These are phyloP conservation scores for Sclerotinia subarctica DNA, from an alignment of 2,329 filamentous ascomycete species.

Conservation along the genomic window DNA sequence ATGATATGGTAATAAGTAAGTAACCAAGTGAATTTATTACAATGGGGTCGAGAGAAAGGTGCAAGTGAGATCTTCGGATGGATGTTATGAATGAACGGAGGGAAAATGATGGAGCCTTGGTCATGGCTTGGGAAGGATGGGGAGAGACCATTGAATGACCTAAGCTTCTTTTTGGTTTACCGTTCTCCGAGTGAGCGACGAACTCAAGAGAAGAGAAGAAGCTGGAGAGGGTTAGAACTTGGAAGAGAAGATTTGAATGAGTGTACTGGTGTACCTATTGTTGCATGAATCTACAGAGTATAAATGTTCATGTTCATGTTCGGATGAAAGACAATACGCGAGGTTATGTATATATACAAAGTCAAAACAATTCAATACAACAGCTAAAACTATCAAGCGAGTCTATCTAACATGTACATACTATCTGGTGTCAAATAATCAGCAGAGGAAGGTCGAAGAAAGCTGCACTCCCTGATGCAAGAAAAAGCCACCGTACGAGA, in stretches of 20 bases:
- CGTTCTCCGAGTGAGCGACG: background rate
- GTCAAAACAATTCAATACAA: background rate
- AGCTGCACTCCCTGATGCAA: slow-evolving; percentile 3
- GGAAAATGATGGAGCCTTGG: background rate
- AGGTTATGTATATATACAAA: background rate
- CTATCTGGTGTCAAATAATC: no score
- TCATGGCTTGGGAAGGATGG: slow-evolving; percentile 4
- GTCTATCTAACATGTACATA: no score
- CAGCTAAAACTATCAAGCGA: background rate
- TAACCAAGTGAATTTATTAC: background rate
- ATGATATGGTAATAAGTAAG: background rate
- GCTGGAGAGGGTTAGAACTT: background rate
- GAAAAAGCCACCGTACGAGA: background rate
- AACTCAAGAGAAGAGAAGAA: background rate
- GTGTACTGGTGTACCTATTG: no score
- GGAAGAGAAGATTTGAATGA: no score
- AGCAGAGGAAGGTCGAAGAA: slow-evolving; percentile 5
- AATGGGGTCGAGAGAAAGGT: slow-evolving; percentile 4
- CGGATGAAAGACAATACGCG: no score
- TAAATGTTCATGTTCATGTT: background rate
- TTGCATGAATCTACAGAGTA: no score
- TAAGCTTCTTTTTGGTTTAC: slow-evolving; percentile 1
- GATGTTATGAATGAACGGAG: background rate
- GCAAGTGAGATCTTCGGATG: background rate
- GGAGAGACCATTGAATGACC: slow-evolving; percentile 7